Base-by-base conservation (phyloP, 2,329 filamentous ascomycete genomes). In the Ilyonectria mors-panacis region DNA sequence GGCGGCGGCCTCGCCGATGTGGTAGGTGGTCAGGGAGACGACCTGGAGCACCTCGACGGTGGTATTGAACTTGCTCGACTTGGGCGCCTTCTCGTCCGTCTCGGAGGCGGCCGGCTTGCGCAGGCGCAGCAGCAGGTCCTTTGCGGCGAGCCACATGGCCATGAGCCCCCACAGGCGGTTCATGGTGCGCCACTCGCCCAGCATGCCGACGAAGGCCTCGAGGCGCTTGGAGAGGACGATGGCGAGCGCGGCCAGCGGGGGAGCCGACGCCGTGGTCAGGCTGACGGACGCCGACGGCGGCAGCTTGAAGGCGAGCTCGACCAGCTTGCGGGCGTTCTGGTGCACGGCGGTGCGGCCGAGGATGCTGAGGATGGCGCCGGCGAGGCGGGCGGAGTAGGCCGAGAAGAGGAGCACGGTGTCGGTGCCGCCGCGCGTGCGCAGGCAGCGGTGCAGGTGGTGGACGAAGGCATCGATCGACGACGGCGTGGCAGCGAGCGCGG, bases 1-100 rank as follows among this genome's bases (percentile, higher is more conserved):
- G 17, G 92, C 92, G 44, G 88, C 86, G 81, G 97, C 98, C 84
- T 99, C 96, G 45, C 95, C 85, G 1, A 88, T 82, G 81, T 98
- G 94, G 83, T 93, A 97, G 10, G 84, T 78, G 10, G 92, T 81
- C 79, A 93, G 92, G 12, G 89, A 85, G 12, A 86, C 70, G 21
- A 97, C 88, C 79, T 96, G 93, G 7, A 87, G 83, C 80, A 90
- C 91, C 23, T 89, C 88, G 51, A 97, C 82, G 37, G 79, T 71
- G 9, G 77, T 78, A 68, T 84, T 85, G 65, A 85, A 76, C 12
- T 67, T 70, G 39, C 66, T 66, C 3, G 75, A 69, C 81, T 85
- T 70, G 37, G 70, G 73, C 12, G 72, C 69, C 42, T 68, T 69
- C 51, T 72, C 59, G n/a, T 64, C 70, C n/a, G 75, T 71, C 81